These are phyloP conservation scores for Acidiella bohemica DNA, from an alignment of 495 filamentous ascomycete genomes.

Conservation along the genomic window DNA sequence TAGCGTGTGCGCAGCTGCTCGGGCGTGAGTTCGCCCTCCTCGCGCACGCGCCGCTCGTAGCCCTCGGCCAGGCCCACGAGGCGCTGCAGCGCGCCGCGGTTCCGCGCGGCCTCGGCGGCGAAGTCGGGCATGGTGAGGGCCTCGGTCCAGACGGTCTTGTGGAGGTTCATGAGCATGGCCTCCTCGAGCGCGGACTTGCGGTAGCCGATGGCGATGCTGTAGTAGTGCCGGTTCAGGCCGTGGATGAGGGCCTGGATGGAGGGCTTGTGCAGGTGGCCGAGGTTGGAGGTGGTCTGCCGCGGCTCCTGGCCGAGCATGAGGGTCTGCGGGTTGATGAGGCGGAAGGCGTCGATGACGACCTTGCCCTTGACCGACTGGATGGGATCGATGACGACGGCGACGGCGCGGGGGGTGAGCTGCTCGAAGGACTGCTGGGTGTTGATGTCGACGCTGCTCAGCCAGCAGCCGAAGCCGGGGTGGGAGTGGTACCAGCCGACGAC, in stretches of 20 bases:
- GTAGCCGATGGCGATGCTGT: conserved; percentile 96
- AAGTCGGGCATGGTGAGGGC: conserved; percentile 96
- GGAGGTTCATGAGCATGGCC: conserved; percentile 99
- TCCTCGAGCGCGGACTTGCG: conserved; percentile 95
- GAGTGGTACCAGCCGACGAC: conserved; percentile 99
- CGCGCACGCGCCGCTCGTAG: conserved; percentile 97
- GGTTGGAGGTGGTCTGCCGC: conserved; percentile 93
- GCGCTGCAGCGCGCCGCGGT: conserved; percentile 71
- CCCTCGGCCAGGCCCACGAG: conserved; percentile 84
- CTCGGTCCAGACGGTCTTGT: conserved; percentile 99
- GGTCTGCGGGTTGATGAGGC: conserved; percentile 96
- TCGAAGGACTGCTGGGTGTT: conserved; percentile 99
- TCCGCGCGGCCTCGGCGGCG: conserved; percentile 64
- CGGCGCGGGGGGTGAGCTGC: conserved; percentile 86
- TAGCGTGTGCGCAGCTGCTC: conserved; percentile 98
- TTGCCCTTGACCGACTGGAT: conserved; percentile 99
- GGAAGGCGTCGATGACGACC: conserved; percentile 98
- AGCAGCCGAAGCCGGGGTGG: conserved; percentile 97
- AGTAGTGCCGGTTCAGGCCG: conserved; percentile 95
- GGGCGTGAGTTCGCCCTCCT: conserved; percentile 92
- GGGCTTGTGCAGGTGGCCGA: conserved; percentile 96
- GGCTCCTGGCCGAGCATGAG: conserved; percentile 97
- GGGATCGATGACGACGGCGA: conserved; percentile 94
- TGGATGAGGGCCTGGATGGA: conserved; percentile 99
- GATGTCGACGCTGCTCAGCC: conserved; percentile 97